Percentiles rank a stretch among this genome's conserved stretches.
Evolutionary conservation across 2,329 filamentous ascomycete species (phyloP).

Genomic region (Metarhizium robertsii): DNA sequence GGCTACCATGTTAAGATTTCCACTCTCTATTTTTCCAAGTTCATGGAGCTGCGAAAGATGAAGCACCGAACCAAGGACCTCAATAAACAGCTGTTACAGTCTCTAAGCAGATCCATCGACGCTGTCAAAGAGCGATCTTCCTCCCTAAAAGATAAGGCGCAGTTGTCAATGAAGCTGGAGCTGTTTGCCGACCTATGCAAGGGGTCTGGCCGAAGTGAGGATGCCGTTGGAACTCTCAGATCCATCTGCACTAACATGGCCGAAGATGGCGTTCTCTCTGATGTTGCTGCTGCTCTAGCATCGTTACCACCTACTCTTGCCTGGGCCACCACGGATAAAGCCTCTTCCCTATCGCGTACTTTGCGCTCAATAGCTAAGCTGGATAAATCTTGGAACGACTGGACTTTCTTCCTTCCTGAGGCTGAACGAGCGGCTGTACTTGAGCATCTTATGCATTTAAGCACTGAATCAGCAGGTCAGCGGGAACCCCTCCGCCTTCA

Average conservation of each 20-base stretch:
- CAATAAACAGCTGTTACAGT: constrained; percentile 37
- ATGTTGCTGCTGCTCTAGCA: constrained; percentile 40
- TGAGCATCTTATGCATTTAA: constrained; percentile 49
- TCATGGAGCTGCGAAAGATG: constrained; percentile 40
- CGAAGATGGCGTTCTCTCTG: constrained; percentile 44
- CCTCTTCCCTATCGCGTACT: constrained; percentile 46
- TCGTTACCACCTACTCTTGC: constrained; percentile 39
- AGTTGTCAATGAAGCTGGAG: constrained; percentile 56
- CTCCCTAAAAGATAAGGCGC: constrained; percentile 48
- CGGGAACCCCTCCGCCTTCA: constrained; percentile 29
- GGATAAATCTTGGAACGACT: constrained; percentile 45
- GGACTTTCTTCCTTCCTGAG: constrained; percentile 43
- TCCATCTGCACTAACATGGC: constrained; percentile 54
- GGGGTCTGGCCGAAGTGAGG: constrained; percentile 39
- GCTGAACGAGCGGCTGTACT: constrained; percentile 46
- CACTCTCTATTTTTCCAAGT: constrained; percentile 60
- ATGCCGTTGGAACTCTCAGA: constrained; percentile 48
- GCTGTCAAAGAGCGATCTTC: constrained; percentile 44
- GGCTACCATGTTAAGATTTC: constrained; percentile 58
- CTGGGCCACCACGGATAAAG: constrained; percentile 43
- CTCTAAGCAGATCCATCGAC: constrained; percentile 56
- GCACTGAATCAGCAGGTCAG: constrained; percentile 25
- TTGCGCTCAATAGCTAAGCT: constrained; percentile 52
- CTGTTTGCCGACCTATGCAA: constrained; percentile 54
- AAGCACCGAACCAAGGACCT: constrained; percentile 25